Percentiles rank a stretch among this genome's conserved stretches.
Evolutionary conservation across 495 filamentous ascomycete species (phyloP).

Genomic region (Apodospora peruviana): DNA sequence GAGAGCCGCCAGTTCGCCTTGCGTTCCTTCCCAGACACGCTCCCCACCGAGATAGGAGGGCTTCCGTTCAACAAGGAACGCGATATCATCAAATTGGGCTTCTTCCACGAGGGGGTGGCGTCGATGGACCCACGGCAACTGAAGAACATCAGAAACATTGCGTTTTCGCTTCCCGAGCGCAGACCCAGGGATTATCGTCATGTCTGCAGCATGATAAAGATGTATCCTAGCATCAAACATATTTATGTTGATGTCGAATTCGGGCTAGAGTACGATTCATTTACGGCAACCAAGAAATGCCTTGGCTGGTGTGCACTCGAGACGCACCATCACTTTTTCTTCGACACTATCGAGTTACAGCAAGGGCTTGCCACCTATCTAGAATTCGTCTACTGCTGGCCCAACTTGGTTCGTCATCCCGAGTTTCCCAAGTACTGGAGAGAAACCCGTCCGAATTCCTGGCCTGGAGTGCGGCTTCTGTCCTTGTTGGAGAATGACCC

Average conservation of each 20-base stretch:
- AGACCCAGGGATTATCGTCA: too few species aligned
- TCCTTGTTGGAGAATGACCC: too few species aligned
- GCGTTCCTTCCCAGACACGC: slow-evolving; percentile 25
- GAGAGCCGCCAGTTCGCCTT: slow-evolving; percentile 32
- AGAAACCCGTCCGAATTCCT: not conserved
- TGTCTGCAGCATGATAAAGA: too few species aligned
- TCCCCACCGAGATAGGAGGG: slow-evolving; percentile 13
- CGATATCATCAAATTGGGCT: slow-evolving; percentile 23
- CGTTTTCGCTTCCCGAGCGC: not conserved
- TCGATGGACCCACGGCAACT: not conserved
- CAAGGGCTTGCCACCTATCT: slow-evolving; percentile 6
- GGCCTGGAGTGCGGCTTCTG: not conserved
- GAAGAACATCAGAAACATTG: not conserved
- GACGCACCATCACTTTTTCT: slow-evolving; percentile 10
- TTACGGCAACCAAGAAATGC: not conserved
- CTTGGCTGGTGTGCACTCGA: slow-evolving; percentile 27
- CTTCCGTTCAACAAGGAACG: slow-evolving; percentile 27
- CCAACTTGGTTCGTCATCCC: slow-evolving; percentile 14
- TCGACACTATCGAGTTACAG: slow-evolving; percentile 12
- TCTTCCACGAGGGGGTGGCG: not conserved
- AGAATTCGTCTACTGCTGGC: slow-evolving; percentile 30
- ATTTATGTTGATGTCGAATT: not conserved
- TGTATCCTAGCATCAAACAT: not conserved
- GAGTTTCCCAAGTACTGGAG: slow-evolving; percentile 7
- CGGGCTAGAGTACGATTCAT: not conserved